phyloP scores from a whole-genome alignment of 2,329 filamentous ascomycete species.

The Botryotinia calthae region DNA sequence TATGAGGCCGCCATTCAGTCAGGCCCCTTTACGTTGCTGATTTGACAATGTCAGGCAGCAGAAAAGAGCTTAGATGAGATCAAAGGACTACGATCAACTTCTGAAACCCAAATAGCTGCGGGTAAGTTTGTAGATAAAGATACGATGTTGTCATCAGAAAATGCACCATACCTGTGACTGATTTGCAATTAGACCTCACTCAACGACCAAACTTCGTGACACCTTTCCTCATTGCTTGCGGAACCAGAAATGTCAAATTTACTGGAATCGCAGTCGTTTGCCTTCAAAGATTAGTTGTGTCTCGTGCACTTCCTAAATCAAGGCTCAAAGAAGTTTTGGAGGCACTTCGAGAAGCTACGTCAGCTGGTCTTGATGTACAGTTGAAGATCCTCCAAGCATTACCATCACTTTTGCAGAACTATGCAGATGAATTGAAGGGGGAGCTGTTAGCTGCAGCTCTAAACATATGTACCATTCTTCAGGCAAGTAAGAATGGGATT shows the following conservation, averaged over 20 bases:
- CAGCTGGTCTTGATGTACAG: slow-evolving; percentile 80
- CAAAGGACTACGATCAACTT: slow-evolving; percentile 69
- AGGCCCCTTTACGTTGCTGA: slow-evolving; percentile 26
- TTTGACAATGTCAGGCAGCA: slow-evolving; percentile 60
- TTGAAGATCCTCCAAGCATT: slow-evolving; percentile 93
- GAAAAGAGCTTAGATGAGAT: slow-evolving; percentile 92
- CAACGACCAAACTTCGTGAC: slow-evolving; percentile 82
- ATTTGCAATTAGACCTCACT: slow-evolving; percentile 64
- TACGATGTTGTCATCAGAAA: neutral
- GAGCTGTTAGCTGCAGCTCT: slow-evolving; percentile 78
- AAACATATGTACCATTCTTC: slow-evolving; percentile 87
- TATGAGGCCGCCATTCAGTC: neutral
- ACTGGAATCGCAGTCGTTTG: slow-evolving; percentile 84
- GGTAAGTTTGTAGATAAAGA: slow-evolving; percentile 30
- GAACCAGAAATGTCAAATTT: slow-evolving; percentile 86
- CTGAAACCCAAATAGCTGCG: slow-evolving; percentile 57
- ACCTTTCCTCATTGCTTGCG: slow-evolving; percentile 90
- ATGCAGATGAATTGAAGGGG: slow-evolving; percentile 75
- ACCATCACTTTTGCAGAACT: slow-evolving; percentile 87
- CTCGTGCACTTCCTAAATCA: slow-evolving; percentile 72
- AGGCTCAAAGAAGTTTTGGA: slow-evolving; percentile 84
- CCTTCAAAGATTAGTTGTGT: slow-evolving; percentile 82
- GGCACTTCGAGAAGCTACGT: slow-evolving; percentile 81
- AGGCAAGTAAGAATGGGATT: slow-evolving; percentile 87
- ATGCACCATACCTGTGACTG: slow-evolving; percentile 14